Percentiles rank a stretch among this genome's conserved stretches.
Evolutionary conservation across 805 yeast genomes (phyloP).

Genomic region (Tetrapisispora taiwanensis): DNA sequence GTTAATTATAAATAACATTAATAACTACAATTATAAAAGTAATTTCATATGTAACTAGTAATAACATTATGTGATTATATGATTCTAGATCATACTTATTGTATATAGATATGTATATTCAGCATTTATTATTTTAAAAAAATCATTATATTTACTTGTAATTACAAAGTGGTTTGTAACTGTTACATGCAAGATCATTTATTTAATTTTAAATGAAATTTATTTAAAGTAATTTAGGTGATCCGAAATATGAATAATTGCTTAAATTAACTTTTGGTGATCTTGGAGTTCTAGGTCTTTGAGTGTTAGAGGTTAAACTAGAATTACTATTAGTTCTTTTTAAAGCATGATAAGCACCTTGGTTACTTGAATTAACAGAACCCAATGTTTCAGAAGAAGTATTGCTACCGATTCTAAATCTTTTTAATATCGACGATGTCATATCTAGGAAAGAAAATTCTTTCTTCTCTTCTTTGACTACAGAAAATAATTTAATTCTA

Average conservation of each 20-base stretch:
- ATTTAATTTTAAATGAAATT: neutral
- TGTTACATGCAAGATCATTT: too few species aligned
- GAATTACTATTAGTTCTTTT: constrained; percentile 3
- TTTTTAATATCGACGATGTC: constrained; percentile 31
- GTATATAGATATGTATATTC: too few species aligned
- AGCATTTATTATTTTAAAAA: too few species aligned
- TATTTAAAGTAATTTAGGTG: constrained; percentile 5
- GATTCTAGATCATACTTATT: too few species aligned
- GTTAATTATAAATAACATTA: constrained; percentile 5
- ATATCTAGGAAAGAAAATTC: constrained; percentile 35
- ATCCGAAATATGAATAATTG: constrained; percentile 7
- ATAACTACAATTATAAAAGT: too few species aligned
- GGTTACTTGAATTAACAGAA: constrained; percentile 4
- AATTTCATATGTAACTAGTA: too few species aligned
- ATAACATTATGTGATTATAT: too few species aligned
- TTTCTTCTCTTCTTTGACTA: constrained; percentile 32
- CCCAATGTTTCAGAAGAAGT: constrained; percentile 3
- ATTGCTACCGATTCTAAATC: constrained; percentile 26
- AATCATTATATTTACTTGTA: too few species aligned
- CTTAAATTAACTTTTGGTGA: constrained; percentile 5
- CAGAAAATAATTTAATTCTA: constrained; percentile 39
- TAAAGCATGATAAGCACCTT: constrained; percentile 2
- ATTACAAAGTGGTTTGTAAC: too few species aligned
- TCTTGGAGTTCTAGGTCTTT: constrained; percentile 15
- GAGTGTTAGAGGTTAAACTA: constrained; percentile 9